Percentiles rank a stretch among this genome's conserved stretches.
Conservation (phyloP, 345 rosid genomes). For the Gossypium longicalyx region DNA sequence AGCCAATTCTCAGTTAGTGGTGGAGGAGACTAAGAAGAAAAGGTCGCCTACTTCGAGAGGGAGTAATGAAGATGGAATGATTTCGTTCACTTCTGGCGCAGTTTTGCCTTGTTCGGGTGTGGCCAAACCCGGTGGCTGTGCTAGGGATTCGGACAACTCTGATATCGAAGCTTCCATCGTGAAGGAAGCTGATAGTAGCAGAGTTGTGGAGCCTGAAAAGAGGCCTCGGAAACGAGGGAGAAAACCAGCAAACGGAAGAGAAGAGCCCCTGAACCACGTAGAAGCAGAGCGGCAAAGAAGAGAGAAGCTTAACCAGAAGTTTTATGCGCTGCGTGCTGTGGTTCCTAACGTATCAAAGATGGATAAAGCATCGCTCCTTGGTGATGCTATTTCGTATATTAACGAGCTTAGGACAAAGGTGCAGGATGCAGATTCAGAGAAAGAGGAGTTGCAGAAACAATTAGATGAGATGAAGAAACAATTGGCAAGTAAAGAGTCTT, state of each 20-base stretch:
- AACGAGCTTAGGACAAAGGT: conserved; percentile 75
- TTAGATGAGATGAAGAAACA: conserved; percentile 54
- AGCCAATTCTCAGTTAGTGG: conserved; percentile 39
- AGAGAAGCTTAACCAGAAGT: conserved; percentile 90
- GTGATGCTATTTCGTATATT: conserved; percentile 85
- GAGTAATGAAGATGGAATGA: conserved; percentile 71
- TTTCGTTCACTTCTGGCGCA: conserved; percentile 76
- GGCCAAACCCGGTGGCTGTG: conserved; percentile 47
- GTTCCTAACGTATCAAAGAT: conserved; percentile 95
- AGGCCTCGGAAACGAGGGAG: conserved; percentile 84
- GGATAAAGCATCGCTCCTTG: conserved; percentile 97
- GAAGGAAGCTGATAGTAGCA: conserved; percentile 59
- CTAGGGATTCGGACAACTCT: conserved; percentile 80
- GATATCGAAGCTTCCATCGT: conserved; percentile 88
- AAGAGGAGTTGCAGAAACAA: conserved; percentile 64
- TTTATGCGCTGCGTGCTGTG: conserved; percentile 80
- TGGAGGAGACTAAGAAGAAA: conserved; percentile 71
- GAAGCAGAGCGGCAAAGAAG: conserved; percentile 98
- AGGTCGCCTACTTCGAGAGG: conserved; percentile 53
- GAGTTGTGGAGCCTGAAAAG: conserved; percentile 72
- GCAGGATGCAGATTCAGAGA: conserved; percentile 47
- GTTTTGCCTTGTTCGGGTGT: conserved; percentile 50
- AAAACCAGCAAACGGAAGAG: conserved; percentile 94
- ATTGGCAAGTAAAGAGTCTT: conserved; percentile 27
- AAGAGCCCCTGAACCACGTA: conserved; percentile 92